Evolutionary conservation across 768 basidiomycete genomes (phyloP), one percentile per base, ranked within the genome.

Genomic region (Hirschioporus abietinus): DNA sequence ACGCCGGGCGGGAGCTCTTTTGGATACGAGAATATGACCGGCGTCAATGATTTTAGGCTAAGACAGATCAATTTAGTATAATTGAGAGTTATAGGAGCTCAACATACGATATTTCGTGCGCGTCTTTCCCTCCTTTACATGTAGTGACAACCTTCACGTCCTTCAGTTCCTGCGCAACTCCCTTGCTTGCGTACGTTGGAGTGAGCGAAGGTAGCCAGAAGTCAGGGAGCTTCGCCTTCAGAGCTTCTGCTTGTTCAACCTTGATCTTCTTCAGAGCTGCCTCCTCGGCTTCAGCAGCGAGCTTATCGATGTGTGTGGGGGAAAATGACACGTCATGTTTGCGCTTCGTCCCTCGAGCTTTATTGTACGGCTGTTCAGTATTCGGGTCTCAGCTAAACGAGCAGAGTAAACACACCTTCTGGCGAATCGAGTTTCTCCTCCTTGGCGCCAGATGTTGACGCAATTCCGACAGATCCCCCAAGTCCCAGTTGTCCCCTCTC

Each of bases 121-220:
- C 76, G 30, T 90, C 90, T 69, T 84, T 83, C 1, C 90, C 90
- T 6, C 92, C 93, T 66, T 91, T 86, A 78, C 97, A 99, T 65
- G 92, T 86, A 8, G 96, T 94, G 72, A 93, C 91, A 34, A 95
- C 77, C 76, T 95, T 95, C 35, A 95, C 84, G 71, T 95, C 93
- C 70, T 84, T 83, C 58, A 95, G 77, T 3, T 89, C 89, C 27
- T 80, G 82, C 1, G 88, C 89, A 10, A 82, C 83, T 0, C 87
- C 87, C 63, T 74, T 81, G 35, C 90, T 81, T 25, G 85, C 78
- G 76, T 91, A 86, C 60, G 85, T 96, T 0, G 96, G 96, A 0
- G 96, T 95, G 26, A 98, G 78, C 0, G 92, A 95, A 1, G 95
- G 95, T 52, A 99, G 82, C 97, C 97, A 99, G 75, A 97, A 99